Conservation (phyloP, 2,329 filamentous ascomycete genomes). For the Camillea tinctor region DNA sequence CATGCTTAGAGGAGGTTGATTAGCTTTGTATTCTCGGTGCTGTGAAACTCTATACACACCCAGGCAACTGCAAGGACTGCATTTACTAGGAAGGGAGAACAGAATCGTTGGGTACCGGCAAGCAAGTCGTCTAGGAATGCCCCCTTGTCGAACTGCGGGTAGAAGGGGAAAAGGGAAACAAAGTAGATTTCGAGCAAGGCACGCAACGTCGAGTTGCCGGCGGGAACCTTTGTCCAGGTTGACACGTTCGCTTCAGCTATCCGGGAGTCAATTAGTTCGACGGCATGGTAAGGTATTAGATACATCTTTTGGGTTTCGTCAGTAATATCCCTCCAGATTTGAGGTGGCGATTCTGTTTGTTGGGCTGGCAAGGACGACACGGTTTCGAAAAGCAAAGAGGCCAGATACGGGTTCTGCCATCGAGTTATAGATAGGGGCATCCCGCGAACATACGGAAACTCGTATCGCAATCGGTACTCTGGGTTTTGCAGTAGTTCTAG, state of each 20-base stretch:
- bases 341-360: not conserved
- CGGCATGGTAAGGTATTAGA: constrained; percentile 24
- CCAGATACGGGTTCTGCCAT: constrained; percentile 19
- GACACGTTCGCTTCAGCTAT: constrained; percentile 22
- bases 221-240: constrained; percentile 27
- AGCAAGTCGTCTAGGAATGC: constrained; percentile 29
- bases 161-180: constrained; percentile 19
- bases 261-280: constrained; percentile 23
- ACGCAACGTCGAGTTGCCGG: constrained; percentile 27
- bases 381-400: constrained; percentile 17
- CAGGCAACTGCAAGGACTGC: constrained; percentile 28
- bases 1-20: constrained; percentile 26
- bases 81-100: constrained; percentile 30
- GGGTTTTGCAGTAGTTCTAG: constrained; percentile 21
- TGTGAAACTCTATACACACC: constrained; percentile 18
- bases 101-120: constrained; percentile 16
- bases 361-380: constrained; percentile 2
- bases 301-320: constrained; percentile 20
- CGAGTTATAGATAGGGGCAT: constrained; percentile 16
- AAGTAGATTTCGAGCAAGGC: constrained; percentile 23
- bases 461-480: constrained; percentile 23
- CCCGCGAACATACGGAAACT: constrained; percentile 23
- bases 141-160: constrained; percentile 26
- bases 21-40: not conserved
- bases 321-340: constrained; percentile 2